Evolutionary conservation across 495 filamentous ascomycete genomes (phyloP).

Genomic region (Xylaria bambusicola): DNA sequence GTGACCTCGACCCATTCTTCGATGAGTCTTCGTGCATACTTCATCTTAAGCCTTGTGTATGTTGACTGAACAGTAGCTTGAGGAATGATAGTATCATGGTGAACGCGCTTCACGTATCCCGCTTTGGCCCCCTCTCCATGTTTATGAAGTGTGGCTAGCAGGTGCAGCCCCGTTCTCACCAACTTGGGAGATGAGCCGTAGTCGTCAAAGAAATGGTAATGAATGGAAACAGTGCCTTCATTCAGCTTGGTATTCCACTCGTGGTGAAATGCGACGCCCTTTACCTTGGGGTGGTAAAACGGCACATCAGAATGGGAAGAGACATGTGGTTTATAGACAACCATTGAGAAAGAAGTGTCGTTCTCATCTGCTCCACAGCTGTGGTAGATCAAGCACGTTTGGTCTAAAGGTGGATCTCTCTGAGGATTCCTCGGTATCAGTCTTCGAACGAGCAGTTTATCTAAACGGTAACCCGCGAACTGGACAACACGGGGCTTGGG

Average conservation of each 20-base stretch:
- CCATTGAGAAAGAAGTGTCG: slow-evolving; percentile 49
- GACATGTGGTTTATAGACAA: slow-evolving; percentile 81
- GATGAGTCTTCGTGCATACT: slow-evolving; percentile 69
- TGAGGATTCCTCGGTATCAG: slow-evolving; percentile 80
- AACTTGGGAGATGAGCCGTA: slow-evolving; percentile 53
- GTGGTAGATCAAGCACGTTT: slow-evolving; percentile 75
- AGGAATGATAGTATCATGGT: slow-evolving; percentile 75
- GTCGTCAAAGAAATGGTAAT: slow-evolving; percentile 64
- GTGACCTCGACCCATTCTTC: slow-evolving; percentile 79
- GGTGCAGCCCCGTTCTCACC: slow-evolving; percentile 66
- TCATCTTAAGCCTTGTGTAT: slow-evolving; percentile 76
- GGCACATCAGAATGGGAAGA: slow-evolving; percentile 63
- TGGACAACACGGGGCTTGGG: slow-evolving; percentile 39
- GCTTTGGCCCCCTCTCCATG: slow-evolving; percentile 65
- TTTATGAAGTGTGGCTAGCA: slow-evolving; percentile 73
- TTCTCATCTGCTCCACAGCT: slow-evolving; percentile 21
- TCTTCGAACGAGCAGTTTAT: slow-evolving; percentile 66
- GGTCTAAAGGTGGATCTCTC: slow-evolving; percentile 70
- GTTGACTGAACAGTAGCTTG: slow-evolving; percentile 75
- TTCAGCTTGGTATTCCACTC: slow-evolving; percentile 46
- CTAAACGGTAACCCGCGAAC: slow-evolving; percentile 55
- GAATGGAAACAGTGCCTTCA: slow-evolving; percentile 62
- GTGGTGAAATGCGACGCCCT: slow-evolving; percentile 73
- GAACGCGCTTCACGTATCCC: slow-evolving; percentile 71
- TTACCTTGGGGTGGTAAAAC: slow-evolving; percentile 82